Percentiles rank a stretch among this genome's conserved stretches.
These are phyloP conservation scores for Melaleuca alternifolia DNA, from an alignment of 345 rosid genomes.

Conservation along the genomic window DNA sequence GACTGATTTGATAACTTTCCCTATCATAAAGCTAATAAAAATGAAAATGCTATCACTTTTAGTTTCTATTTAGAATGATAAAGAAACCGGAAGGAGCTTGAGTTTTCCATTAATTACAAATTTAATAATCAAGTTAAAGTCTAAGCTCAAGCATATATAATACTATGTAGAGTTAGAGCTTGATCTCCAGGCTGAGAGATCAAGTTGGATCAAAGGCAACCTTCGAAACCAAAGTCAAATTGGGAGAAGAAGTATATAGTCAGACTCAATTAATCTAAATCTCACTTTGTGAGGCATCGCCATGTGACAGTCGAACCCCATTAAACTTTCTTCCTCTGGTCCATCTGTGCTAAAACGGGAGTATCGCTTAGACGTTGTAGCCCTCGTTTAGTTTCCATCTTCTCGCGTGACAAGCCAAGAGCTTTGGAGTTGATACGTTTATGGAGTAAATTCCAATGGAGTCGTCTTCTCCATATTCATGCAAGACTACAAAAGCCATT, in stretches of 20 bases:
- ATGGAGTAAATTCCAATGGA: background rate
- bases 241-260: background rate
- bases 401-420: background rate
- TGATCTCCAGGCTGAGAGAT: background rate
- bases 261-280: background rate
- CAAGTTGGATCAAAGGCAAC: background rate
- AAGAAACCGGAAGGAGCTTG: background rate
- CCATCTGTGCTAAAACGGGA: background rate
- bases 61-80: background rate
- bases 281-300: background rate
- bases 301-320: background rate
- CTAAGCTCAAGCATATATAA: background rate
- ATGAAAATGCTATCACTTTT: background rate
- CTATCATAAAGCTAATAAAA: background rate
- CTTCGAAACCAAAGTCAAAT: background rate
- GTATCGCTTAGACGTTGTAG: background rate
- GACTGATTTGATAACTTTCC: background rate
- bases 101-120: background rate
- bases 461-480: background rate
- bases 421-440: background rate
- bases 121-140: background rate
- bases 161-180: background rate
- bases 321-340: background rate
- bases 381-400: background rate
- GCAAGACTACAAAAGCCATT: background rate